These are phyloP conservation scores for Candida sp. DNA, from an alignment of 1,139 yeast species.

Conservation along the genomic window DNA sequence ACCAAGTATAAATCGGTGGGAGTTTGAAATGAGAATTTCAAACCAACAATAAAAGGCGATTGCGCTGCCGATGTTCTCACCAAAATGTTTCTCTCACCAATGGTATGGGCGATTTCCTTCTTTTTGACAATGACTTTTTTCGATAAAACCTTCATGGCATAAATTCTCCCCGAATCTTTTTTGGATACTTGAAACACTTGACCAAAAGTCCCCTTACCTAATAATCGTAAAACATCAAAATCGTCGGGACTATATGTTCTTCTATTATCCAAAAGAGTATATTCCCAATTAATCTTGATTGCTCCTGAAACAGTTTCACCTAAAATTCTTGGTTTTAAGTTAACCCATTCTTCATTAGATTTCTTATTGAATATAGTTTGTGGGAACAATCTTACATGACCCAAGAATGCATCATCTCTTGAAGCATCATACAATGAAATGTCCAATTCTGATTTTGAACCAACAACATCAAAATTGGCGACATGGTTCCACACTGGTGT, in stretches of 20 bases:
- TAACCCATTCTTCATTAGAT: conserved; percentile 62
- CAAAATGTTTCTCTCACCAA: conserved; percentile 91
- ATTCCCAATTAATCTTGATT: conserved; percentile 71
- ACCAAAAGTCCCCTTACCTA: conserved; percentile 98
- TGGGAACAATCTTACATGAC: conserved; percentile 77
- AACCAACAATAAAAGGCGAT: conserved; percentile 87
- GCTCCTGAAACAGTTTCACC: conserved; percentile 80
- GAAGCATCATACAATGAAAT: conserved; percentile 85
- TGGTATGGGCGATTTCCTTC: conserved; percentile 96
- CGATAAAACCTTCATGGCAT: conserved; percentile 95
- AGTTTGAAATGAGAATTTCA: conserved; percentile 94
- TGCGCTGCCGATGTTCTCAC: conserved; percentile 86
- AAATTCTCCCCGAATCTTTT: conserved; percentile 81
- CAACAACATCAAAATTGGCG: conserved; percentile 88
- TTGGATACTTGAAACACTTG: conserved; percentile 95
- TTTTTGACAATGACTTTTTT: conserved; percentile 94
- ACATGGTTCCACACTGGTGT: conserved; percentile 87
- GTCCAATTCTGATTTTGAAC: conserved; percentile 77
- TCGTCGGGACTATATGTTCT: conserved; percentile 90
- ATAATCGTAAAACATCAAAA: conserved; percentile 81
- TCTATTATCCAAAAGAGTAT: conserved; percentile 63
- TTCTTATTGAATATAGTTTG: conserved; percentile 42
- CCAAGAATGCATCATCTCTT: conserved; percentile 78
- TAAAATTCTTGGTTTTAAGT: conserved; percentile 66
- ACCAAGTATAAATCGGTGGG: conserved; percentile 88